These are phyloP conservation scores for Cladosporium oxysporum DNA, from an alignment of 2,329 filamentous ascomycete genomes.

Conservation along the genomic window DNA sequence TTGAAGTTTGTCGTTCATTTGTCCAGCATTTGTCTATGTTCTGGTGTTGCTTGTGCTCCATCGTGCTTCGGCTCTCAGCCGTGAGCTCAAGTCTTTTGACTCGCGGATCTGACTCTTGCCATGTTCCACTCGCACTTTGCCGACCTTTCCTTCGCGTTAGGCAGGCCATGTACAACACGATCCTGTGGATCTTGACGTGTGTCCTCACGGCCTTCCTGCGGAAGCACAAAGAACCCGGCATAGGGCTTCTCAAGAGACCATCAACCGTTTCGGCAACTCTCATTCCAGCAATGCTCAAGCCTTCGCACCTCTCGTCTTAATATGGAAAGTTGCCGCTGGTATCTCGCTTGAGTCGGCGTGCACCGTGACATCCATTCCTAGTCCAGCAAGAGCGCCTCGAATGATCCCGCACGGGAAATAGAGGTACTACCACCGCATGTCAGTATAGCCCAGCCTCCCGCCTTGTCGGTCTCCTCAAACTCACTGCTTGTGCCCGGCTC, in stretches of 20 bases:
- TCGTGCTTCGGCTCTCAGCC: not conserved
- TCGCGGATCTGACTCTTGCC: not conserved
- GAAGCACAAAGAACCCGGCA: not conserved
- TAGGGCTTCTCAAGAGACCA: not conserved
- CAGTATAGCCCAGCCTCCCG: not conserved
- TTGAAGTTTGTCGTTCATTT: conserved; percentile 1
- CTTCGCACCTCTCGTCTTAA: conserved; percentile 76
- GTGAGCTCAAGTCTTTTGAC: not conserved
- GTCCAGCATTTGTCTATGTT: not conserved
- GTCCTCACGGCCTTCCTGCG: not conserved
- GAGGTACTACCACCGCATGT: conserved; percentile 63
- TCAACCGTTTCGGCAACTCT: not conserved
- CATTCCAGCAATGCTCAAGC: conserved; percentile 46
- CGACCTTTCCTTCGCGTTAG: not conserved
- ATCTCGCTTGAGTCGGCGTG: conserved; percentile 87
- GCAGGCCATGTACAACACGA: not conserved
- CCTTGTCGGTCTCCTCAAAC: conserved; percentile 29
- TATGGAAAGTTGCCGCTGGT: conserved; percentile 90
- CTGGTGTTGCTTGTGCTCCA: not conserved
- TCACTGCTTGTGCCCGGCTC: conserved; percentile 74
- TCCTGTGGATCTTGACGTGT: too few species aligned
- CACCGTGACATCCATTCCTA: conserved; percentile 89
- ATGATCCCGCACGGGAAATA: conserved; percentile 96
- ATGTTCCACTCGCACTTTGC: not conserved
- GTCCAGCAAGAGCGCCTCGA: conserved; percentile 82